These are phyloP conservation scores for Tulasnella sp. DNA, from an alignment of 768 basidiomycete species.

Conservation along the genomic window DNA sequence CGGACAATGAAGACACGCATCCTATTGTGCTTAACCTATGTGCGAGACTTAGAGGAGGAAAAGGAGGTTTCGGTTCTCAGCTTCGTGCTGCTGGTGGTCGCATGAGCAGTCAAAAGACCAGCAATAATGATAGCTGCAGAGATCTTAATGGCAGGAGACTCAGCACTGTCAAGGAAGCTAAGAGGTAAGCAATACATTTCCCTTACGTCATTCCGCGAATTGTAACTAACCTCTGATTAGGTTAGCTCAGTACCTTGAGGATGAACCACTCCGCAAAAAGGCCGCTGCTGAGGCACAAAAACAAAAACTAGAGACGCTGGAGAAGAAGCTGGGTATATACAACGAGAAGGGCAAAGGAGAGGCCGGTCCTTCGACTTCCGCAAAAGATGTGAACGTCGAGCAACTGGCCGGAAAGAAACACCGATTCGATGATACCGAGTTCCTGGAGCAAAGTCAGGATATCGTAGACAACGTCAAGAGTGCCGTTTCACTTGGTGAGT, in stretches of 20 bases:
- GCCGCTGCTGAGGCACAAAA: conserved; percentile 65
- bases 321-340: conserved; percentile 62
- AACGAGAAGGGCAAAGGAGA: conserved; percentile 24
- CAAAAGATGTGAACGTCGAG: conserved; percentile 30
- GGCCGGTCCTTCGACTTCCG: conserved; percentile 18
- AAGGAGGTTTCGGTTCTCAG: conserved; percentile 96
- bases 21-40: conserved; percentile 56
- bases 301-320: conserved; percentile 72
- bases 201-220: neutral
- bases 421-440: conserved; percentile 84
- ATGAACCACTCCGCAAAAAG: conserved; percentile 66
- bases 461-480: conserved; percentile 84
- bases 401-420: conserved; percentile 61
- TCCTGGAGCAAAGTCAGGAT: conserved; percentile 79
- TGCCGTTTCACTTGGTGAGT: conserved; percentile 72
- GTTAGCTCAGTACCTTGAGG: conserved; percentile 73
- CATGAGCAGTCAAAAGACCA: conserved; percentile 94
- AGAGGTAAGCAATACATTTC: conserved; percentile 45
- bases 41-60: conserved; percentile 72
- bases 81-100: conserved; percentile 92
- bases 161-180: conserved; percentile 92
- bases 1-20: conserved; percentile 22
- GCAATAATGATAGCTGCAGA: conserved; percentile 86
- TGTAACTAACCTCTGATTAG: conserved; percentile 29
- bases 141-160: conserved; percentile 82